phyloP scores from a whole-genome alignment of 176 grass and related monocot species.

The Aegilops tauschii region DNA sequence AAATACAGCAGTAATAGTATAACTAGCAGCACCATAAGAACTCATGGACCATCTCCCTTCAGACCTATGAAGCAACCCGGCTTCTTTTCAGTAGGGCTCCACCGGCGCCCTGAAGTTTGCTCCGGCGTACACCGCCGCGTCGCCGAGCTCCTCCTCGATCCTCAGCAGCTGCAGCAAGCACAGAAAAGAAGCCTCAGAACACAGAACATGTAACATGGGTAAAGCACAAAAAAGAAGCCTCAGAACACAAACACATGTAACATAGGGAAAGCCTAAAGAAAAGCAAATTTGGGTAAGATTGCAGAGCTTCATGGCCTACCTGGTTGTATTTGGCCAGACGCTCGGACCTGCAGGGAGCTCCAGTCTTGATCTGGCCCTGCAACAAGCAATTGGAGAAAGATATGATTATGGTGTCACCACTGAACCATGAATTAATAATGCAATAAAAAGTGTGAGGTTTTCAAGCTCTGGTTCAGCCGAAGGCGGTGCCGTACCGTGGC shows the following conservation, averaged over 20 bases:
- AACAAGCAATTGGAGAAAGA: background rate
- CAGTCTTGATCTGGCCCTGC: constrained; percentile 97
- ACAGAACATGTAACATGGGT: background rate
- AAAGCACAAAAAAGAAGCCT: too few relatives aligned
- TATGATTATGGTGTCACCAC: background rate
- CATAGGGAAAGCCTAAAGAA: too few relatives aligned
- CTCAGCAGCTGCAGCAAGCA: constrained; percentile 65
- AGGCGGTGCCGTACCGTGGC: constrained; percentile 74
- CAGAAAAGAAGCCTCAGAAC: background rate
- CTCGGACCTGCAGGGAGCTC: constrained; percentile 93
- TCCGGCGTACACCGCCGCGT: constrained; percentile 65
- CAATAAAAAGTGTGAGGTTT: background rate
- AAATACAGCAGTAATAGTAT: background rate
- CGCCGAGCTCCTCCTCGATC: constrained; percentile 94
- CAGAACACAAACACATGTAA: too few relatives aligned
- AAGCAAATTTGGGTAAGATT: too few relatives aligned
- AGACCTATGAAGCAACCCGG: background rate
- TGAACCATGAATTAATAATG: background rate
- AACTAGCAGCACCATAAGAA: background rate
- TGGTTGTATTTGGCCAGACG: constrained; percentile 99
- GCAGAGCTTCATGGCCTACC: background rate
- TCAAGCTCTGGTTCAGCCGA: background rate
- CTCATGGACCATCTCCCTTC: background rate
- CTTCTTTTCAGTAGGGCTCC: constrained; percentile 59
- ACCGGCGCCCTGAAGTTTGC: constrained; percentile 87